Percentiles rank a stretch among this genome's conserved stretches.
These are phyloP conservation scores for Tricholomella constricta DNA, from an alignment of 768 basidiomycete species.

Conservation along the genomic window DNA sequence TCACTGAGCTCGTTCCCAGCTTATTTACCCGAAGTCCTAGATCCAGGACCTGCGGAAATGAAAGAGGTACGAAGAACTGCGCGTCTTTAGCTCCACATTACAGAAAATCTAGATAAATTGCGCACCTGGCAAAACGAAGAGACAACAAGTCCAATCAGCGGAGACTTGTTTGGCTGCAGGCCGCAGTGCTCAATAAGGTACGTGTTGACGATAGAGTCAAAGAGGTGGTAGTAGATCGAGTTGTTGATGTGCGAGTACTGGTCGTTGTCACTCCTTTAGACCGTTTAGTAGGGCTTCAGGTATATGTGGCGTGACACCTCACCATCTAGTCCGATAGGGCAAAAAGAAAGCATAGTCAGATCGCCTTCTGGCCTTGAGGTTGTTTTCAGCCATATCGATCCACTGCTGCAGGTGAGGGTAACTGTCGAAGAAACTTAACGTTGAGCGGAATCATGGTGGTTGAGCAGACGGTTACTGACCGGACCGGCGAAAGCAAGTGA, in stretches of 20 bases:
- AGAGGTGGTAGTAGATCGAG: conserved; percentile 76
- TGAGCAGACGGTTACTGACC: not conserved
- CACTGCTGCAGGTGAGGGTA: not conserved
- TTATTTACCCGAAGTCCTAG: conserved; percentile 69
- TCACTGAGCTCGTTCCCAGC: conserved; percentile 74
- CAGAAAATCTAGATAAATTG: not conserved
- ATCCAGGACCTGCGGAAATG: conserved; percentile 72
- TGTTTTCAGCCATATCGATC: conserved; percentile 23
- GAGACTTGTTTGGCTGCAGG: conserved; percentile 50
- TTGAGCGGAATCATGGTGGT: conserved; percentile 5
- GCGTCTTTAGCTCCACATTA: not conserved
- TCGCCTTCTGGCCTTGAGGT: conserved; percentile 42
- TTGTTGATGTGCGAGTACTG: conserved; percentile 86
- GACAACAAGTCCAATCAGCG: conserved; percentile 74
- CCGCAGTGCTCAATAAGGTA: conserved; percentile 72
- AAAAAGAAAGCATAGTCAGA: conserved; percentile 63
- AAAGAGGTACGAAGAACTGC: conserved; percentile 71
- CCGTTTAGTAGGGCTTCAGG: not conserved
- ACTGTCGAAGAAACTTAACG: not conserved
- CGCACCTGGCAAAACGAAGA: conserved; percentile 70
- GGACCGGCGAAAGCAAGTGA: conserved; percentile 6
- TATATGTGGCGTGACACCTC: conserved; percentile 18
- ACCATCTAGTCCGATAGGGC: conserved; percentile 73
- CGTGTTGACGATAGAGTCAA: conserved; percentile 81
- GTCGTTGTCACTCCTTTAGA: conserved; percentile 79